Evolutionary conservation across 192 early-diverging fungal species (phyloP).

Genomic region (Umbelopsis sp.): DNA sequence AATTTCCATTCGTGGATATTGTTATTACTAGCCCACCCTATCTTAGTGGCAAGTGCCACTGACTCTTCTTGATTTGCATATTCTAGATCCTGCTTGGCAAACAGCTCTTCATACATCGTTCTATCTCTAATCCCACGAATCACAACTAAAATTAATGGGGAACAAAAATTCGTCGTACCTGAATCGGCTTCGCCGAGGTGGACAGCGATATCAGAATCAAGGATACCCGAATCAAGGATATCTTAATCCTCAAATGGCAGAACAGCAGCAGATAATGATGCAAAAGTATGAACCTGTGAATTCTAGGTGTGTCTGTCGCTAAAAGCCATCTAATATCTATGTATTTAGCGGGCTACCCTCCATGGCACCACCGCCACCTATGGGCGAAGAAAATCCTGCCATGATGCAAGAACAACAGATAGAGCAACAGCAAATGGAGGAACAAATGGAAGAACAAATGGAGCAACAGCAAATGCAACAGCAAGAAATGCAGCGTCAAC

Average conservation of each 20-base stretch:
- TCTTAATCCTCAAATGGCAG: not conserved
- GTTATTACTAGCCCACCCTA: too few relatives aligned
- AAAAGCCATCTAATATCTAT: too few relatives aligned
- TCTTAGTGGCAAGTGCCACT: too few relatives aligned
- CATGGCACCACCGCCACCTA: not conserved
- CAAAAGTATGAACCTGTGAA: not conserved
- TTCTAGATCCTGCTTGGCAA: too few relatives aligned
- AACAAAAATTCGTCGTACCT: conserved; percentile 3
- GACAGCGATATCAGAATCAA: conserved; percentile 7
- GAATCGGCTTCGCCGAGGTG: not conserved
- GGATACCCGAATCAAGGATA: not conserved
- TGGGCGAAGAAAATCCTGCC: not conserved
- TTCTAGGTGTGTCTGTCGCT: too few relatives aligned
- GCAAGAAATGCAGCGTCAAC: not conserved
- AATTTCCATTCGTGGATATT: too few relatives aligned
- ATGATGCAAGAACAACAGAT: conserved; percentile 16
- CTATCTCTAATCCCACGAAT: too few relatives aligned
- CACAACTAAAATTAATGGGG: not conserved
- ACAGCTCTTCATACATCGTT: too few relatives aligned
- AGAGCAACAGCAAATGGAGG: conserved; percentile 20
- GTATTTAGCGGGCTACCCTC: too few relatives aligned
- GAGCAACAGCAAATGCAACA: conserved; percentile 7
- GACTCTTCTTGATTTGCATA: too few relatives aligned
- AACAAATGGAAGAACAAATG: too few relatives aligned
- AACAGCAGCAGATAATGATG: conserved; percentile 12